Base-by-base conservation (phyloP, 1,139 yeast species). In the Saccharomyces hybrid region DNA sequence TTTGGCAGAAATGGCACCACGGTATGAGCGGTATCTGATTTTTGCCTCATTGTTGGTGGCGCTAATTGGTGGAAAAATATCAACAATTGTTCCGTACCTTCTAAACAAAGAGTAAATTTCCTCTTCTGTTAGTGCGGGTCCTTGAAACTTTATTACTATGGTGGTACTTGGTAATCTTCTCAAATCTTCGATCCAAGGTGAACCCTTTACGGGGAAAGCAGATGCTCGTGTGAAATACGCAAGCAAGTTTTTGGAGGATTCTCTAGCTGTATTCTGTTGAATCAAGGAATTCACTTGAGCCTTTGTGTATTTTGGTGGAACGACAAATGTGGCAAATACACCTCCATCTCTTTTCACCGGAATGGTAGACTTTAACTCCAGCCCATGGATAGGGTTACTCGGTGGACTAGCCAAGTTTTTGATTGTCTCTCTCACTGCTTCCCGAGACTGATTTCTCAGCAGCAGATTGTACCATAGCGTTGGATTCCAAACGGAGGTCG, bases 131-230 rank as follows among this genome's bases (percentile, higher is more conserved):
- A 91, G 70, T 0, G 84, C 78, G 2, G 73, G 73, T 1, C 97
- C 97, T 59, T 86, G 90, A 65, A 85, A 90, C 42, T 78, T 77
- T 3, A 91, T 83, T 55, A 80, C 78, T 38, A 93, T 71, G 25
- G 77, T 76, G 11, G 77, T 72, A 57, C 86, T 83, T 8, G 96
- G 95, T 59, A 78, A 79, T 59, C 97, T 74, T 61, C 87, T 79
- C 66, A 93, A 75, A 68, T 93, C 99, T 70, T 93, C 98, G 59
- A 93, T 87, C 97, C 98, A 93, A 0, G 99, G 99, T 0, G 82
- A 78, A 56, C 99, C 99, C 61, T 86, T 85, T 0, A 95, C 98
- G 0, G 88, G 83, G 64, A 77, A 86, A 54, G 74, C 86, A 65
- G 72, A 69, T 71, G 83, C 77, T 65, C 69, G 73, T 54, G 69